phyloP scores from a whole-genome alignment of 495 filamentous ascomycete genomes.

The Podospora pseudopauciseta region DNA sequence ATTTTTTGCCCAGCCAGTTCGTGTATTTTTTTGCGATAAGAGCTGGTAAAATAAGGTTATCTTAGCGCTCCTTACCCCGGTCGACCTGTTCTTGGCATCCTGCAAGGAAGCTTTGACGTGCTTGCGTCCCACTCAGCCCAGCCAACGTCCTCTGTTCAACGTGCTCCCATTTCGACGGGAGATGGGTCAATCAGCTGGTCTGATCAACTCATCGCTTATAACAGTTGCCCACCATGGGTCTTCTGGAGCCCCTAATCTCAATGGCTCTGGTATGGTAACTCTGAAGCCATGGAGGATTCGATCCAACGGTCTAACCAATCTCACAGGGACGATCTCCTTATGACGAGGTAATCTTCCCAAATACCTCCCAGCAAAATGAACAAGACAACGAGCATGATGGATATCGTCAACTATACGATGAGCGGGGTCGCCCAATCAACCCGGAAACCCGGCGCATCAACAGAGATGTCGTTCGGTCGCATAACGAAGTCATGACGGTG shows the following conservation, averaged over 20 bases:
- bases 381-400: slow-evolving; percentile 41
- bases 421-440: slow-evolving; percentile 66
- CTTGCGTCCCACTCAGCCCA: background rate
- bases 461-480: slow-evolving; percentile 49
- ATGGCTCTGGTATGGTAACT: slow-evolving; percentile 46
- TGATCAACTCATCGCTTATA: background rate
- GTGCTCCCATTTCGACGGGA: background rate
- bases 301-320: slow-evolving; percentile 1
- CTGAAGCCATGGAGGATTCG: background rate
- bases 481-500: slow-evolving; percentile 57
- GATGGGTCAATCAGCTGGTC: background rate
- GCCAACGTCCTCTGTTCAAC: background rate
- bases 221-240: slow-evolving; percentile 37
- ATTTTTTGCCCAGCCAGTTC: slow-evolving; percentile 24
- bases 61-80: slow-evolving; percentile 27
- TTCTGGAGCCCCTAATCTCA: slow-evolving; percentile 49
- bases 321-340: slow-evolving; percentile 67
- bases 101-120: background rate
- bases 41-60: slow-evolving; percentile 35
- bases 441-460: slow-evolving; percentile 50
- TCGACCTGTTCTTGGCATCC: slow-evolving; percentile 6
- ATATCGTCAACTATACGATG: slow-evolving; percentile 61
- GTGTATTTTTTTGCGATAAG: slow-evolving; percentile 27
- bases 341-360: slow-evolving; percentile 54
- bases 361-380: slow-evolving; percentile 26